Evolutionary conservation across 306 rosid genomes (phyloP), one percentile per base, ranked within the genome.

Genomic region (Cicer pinnatifidum): DNA sequence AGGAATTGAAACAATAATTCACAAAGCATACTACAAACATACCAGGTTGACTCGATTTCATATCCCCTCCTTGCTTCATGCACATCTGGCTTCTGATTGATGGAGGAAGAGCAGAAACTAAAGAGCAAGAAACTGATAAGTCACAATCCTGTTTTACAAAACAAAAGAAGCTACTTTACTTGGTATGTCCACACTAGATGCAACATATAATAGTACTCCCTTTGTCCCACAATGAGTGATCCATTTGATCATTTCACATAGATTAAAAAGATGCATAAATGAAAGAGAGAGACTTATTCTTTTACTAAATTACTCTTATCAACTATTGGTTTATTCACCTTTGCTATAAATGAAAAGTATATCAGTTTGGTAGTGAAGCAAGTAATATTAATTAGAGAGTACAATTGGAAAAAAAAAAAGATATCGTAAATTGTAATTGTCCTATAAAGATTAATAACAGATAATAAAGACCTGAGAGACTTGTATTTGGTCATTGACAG

Each of bases 41-140:
- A 93, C 97, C 94, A 11, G 88, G 87, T 80, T 83, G 85, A 20
- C 60, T 75, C 28, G 76, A 54, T 47, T 62, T 45, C 41, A 63
- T 79, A 50, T 61, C 83, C 72, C 78, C 88, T 71, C 88, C 89
- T 74, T 86, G 86, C 75, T 77, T 75, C 81, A 70, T 73, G 60
- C 84, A 81, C 79, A 93, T 84, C 75, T 86, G 86, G 85, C 75
- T 80, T 86, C 84, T 87, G 75, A 93, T 45, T 38, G 82, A 61
- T 12, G 82, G 88, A 70, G 97, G 92, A 47, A 94, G 96, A 45
- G 79, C 79, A 71, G 92, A 89, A 75, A 88, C 83, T n/a, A 91
- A 85, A 77, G 86, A 63, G 70, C 75, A 69, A 66, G 86, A 77
- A 63, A 76, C 86, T 63, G 86, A 71, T 73, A 82, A 67, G 81